Base-by-base conservation (phyloP, 2,329 filamentous ascomycete species). In the Hymenoscyphus repandus region DNA sequence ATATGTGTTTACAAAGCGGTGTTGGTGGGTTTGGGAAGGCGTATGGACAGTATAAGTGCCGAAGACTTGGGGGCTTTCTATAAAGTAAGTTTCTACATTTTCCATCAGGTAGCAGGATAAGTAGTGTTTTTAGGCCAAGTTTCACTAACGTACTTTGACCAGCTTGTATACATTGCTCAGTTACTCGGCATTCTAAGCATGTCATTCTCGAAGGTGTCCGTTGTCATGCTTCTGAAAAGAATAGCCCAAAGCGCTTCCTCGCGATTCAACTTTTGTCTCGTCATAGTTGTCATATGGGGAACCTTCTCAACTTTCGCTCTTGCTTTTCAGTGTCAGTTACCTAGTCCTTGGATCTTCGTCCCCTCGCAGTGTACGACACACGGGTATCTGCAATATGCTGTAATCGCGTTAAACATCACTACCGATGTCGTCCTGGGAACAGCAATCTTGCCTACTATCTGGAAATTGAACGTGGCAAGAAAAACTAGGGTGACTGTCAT, bases 191-290 rank as follows among this genome's bases (percentile, higher is more conserved):
- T 52, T 20, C 39, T 52, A 17, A 36, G 36, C 22, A 48, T 49
- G 45, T 20, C 45, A 4, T 36, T 34, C 4, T 41, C 50, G 17
- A 52, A 52, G 33, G 18, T 40, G 2, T 52, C 50, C 2, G 45
- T 49, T 10, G 40, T 46, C 13, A 45, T 52, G 46, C 45, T 52
- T n/a, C 39, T 49, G 6, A 52, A 45, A 45, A 46, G 50, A 22
- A 49, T 52, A 32, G 36, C 50, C 5, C 47, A 42, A 36, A 45
- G 27, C 20, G 36, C 15, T 11, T 34, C 34, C 15, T 13, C 15
- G 3, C 49, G 33, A 4, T 49, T 36, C 34, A 37, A 39, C 18
- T 36, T 41, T 30, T 30, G 34, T 22, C 32, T 45, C 18, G 15
- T 39, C 10, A 43, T 34, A 7, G 39, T 49, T 6, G 13, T 17